These are phyloP conservation scores for Schizothecium vesticola DNA, from an alignment of 495 filamentous ascomycete species.

Conservation along the genomic window DNA sequence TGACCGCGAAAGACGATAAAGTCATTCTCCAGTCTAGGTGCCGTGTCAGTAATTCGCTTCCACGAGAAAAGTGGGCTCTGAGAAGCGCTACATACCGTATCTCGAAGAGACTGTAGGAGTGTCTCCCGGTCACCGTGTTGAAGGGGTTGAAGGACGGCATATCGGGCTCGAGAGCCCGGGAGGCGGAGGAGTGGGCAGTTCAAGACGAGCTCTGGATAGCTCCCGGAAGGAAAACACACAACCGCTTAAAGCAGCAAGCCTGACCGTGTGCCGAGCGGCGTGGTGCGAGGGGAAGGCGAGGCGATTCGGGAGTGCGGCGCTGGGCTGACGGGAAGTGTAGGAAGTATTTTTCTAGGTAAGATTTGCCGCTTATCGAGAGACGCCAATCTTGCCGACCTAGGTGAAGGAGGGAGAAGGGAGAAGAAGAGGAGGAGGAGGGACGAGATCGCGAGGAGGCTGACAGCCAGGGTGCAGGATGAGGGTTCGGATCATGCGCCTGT, in stretches of 20 bases:
- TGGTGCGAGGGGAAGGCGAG: neutral
- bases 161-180: slow-evolving; percentile 3
- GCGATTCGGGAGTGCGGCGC: neutral
- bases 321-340: neutral
- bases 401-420: neutral
- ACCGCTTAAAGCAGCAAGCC: neutral
- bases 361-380: neutral
- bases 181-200: neutral
- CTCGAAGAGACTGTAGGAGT: slow-evolving; percentile 46
- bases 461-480: neutral
- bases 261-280: neutral
- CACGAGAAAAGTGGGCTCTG: neutral
- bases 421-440: neutral
- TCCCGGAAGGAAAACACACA: neutral
- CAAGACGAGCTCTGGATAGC: neutral
- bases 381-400: neutral
- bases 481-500: neutral
- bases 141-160: slow-evolving; percentile 52
- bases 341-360: neutral
- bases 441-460: slow-evolving; percentile 1
- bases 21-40: slow-evolving; percentile 64
- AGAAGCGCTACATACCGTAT: slow-evolving; percentile 41
- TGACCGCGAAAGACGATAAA: slow-evolving; percentile 73
- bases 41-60: neutral
- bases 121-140: slow-evolving; percentile 36